phyloP scores from a whole-genome alignment of 331 rosid genomes.

The Arachis monticola region DNA sequence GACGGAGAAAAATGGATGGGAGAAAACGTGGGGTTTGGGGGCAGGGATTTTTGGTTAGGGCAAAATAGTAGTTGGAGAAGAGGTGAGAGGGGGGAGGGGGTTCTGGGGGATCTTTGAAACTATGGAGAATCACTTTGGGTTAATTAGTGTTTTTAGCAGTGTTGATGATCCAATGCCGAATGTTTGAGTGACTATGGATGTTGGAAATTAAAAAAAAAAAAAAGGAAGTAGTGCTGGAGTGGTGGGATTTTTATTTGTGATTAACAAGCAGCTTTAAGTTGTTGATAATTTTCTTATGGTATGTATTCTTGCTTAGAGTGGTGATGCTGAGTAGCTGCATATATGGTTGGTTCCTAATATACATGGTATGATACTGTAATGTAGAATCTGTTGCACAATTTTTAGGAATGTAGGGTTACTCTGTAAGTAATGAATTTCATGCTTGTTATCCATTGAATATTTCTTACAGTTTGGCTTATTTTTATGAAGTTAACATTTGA shows the following conservation, averaged over 20 bases:
- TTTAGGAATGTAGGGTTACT: no score
- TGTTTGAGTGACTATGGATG: no score
- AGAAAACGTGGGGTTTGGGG: neutral
- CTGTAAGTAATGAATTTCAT: neutral
- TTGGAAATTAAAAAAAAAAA: no score
- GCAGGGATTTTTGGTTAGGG: conserved; percentile 34
- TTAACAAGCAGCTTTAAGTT: no score
- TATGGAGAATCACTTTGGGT: conserved; percentile 5
- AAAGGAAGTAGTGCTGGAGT: no score
- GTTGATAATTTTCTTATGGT: no score
- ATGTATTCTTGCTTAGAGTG: conserved; percentile 29
- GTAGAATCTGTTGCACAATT: neutral
- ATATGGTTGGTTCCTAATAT: conserved; percentile 3
- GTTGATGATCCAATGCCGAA: conserved; percentile 22
- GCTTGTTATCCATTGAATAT: conserved; percentile 6
- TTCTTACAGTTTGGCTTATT: neutral
- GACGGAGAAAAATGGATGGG: neutral
- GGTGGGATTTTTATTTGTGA: no score
- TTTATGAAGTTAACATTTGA: conserved; percentile 9
- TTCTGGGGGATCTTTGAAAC: conserved; percentile 37
- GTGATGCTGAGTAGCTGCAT: conserved; percentile 22
- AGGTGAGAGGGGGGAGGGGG: conserved; percentile 11
- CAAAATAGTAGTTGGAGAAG: neutral
- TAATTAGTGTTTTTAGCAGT: conserved; percentile 24
- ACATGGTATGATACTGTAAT: neutral